phyloP scores from a whole-genome alignment of 1,284 basidiomycete genomes.

The Ceratobasidium sp. region DNA sequence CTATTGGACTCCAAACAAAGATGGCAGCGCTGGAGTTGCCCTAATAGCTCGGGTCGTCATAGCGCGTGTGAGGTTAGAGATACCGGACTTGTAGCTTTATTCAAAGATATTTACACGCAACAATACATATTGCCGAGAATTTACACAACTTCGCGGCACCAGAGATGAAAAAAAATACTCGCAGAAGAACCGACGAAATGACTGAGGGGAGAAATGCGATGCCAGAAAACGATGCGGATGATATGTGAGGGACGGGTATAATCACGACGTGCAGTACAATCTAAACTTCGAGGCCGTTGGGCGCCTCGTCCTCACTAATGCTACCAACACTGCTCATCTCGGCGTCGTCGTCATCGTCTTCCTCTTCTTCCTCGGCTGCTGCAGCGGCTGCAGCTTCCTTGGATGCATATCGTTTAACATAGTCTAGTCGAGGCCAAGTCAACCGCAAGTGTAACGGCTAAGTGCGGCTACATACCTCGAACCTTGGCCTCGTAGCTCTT shows the following conservation, averaged over 20 bases:
- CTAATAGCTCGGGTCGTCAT: neutral
- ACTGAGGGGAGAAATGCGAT: slow-evolving; percentile 18
- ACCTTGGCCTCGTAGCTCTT: slow-evolving; percentile 94
- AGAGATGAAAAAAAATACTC: neutral
- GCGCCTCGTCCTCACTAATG: slow-evolving; percentile 70
- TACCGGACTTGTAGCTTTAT: neutral
- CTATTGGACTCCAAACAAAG: slow-evolving; percentile 40
- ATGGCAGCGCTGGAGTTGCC: slow-evolving; percentile 42
- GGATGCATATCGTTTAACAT: slow-evolving; percentile 84
- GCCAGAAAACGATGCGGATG: slow-evolving; percentile 22
- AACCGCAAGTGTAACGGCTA: neutral
- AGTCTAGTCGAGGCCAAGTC: slow-evolving; percentile 61
- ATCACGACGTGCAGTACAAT: neutral
- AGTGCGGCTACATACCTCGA: slow-evolving; percentile 66
- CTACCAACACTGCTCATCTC: slow-evolving; percentile 94
- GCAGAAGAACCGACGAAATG: slow-evolving; percentile 21
- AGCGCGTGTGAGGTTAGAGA: neutral
- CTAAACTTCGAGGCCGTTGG: slow-evolving; percentile 28
- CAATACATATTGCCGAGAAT: slow-evolving; percentile 36
- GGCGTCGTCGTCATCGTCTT: slow-evolving; percentile 67
- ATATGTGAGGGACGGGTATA: slow-evolving; percentile 39
- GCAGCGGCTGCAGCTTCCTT: slow-evolving; percentile 80
- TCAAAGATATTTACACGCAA: slow-evolving; percentile 37
- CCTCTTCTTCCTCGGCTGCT: slow-evolving; percentile 68
- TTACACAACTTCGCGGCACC: slow-evolving; percentile 31